These are phyloP conservation scores for Plasmodium gallinaceum DNA, from an alignment of 169 alveolate genomes.

Conservation along the genomic window DNA sequence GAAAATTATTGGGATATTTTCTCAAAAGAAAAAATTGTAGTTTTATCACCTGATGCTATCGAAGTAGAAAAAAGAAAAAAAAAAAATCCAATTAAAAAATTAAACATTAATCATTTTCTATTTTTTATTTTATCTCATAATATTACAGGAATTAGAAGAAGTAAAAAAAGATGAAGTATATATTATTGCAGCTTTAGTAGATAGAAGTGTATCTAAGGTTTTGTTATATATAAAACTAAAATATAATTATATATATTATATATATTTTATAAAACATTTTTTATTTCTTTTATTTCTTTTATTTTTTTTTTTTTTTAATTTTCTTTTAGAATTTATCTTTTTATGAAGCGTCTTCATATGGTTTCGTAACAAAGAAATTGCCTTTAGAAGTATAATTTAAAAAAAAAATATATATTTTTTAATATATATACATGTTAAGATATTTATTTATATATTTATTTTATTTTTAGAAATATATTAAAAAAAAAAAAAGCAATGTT, in stretches of 20 bases:
- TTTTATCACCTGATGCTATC: constrained; percentile 80
- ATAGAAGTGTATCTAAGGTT: constrained; percentile 80
- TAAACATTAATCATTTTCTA: not conserved
- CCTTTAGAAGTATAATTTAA: constrained; percentile 58
- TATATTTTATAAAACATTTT: not conserved
- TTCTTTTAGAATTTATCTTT: constrained; percentile 43
- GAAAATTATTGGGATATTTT: constrained; percentile 81
- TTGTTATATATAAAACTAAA: not conserved
- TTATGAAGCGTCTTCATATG: constrained; percentile 78
- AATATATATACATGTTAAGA: not conserved
- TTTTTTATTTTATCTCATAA: not conserved
- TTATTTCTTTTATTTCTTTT: not conserved
- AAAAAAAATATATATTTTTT: constrained; percentile 29
- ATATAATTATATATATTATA: not conserved
- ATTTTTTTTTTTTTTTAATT: not conserved
- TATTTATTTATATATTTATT: not conserved
- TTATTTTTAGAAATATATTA: constrained; percentile 25
- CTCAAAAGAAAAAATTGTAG: constrained; percentile 77
- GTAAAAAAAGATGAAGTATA: constrained; percentile 79
- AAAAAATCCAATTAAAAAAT: not conserved
- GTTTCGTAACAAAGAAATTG: constrained; percentile 68
- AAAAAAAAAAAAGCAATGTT: constrained; percentile 79
- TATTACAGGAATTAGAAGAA: constrained; percentile 73
- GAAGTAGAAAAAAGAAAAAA: constrained; percentile 31
- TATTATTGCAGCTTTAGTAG: constrained; percentile 80